Conservation (phyloP, 805 yeast genomes). For the Yarrowia yakushimensis region DNA sequence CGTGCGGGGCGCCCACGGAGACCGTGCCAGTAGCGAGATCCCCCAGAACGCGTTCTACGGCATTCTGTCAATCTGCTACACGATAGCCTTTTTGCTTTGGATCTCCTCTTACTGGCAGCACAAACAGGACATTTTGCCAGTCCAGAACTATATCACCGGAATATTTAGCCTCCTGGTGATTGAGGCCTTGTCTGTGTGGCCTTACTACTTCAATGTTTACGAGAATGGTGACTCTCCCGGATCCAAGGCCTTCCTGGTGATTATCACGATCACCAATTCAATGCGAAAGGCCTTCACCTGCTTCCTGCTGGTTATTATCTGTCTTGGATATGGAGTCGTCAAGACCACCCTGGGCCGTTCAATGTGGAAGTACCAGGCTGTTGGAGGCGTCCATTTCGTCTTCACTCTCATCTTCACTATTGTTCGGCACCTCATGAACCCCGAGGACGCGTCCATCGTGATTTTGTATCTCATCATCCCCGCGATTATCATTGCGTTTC, state of each 20-base stretch:
- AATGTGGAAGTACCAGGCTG: constrained; percentile 67
- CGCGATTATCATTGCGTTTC: constrained; percentile 60
- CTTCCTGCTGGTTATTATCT: constrained; percentile 77
- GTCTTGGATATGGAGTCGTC: constrained; percentile 94
- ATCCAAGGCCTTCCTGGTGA: constrained; percentile 68
- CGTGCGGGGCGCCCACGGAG: constrained; percentile 90
- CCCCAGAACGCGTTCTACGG: constrained; percentile 91
- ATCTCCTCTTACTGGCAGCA: constrained; percentile 81
- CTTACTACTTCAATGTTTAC: constrained; percentile 81
- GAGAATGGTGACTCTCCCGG: constrained; percentile 50
- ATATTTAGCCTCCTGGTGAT: constrained; percentile 76
- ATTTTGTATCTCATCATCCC: constrained; percentile 67
- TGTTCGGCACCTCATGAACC: constrained; percentile 52
- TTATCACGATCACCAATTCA: constrained; percentile 75
- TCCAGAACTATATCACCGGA: constrained; percentile 86
- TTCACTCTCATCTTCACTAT: constrained; percentile 53
- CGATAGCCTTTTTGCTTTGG: constrained; percentile 75
- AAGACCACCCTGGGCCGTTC: constrained; percentile 75
- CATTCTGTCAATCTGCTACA: constrained; percentile 75
- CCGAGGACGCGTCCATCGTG: constrained; percentile 42
- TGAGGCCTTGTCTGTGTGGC: constrained; percentile 87
- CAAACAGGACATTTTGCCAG: constrained; percentile 79
- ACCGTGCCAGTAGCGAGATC: constrained; percentile 81
- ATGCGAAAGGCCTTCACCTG: constrained; percentile 82
- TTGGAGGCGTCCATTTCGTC: constrained; percentile 55